Evolutionary conservation across 148 eudicot genomes (phyloP).

Genomic region (Salicornia ramosissima): DNA sequence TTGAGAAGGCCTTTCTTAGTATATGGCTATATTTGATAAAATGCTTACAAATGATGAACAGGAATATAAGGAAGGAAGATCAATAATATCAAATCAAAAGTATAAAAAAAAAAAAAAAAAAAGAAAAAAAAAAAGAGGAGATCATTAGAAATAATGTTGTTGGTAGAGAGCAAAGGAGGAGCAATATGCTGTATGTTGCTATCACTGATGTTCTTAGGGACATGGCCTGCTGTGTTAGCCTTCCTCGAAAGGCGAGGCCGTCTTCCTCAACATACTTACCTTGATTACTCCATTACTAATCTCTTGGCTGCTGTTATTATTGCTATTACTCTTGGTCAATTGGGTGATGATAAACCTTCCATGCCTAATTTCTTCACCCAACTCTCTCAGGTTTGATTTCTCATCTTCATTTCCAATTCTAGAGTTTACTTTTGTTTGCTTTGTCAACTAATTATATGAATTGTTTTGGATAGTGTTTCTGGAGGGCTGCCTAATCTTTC

Average conservation of each 20-base stretch:
- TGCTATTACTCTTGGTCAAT: constrained; percentile 74
- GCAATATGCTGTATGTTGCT: constrained; percentile 36
- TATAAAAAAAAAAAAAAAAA: no score
- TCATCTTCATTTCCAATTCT: not conserved
- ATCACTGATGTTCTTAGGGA: constrained; percentile 47
- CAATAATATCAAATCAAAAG: not conserved
- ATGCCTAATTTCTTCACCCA: constrained; percentile 66
- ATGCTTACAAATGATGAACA: not conserved
- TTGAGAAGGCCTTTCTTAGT: no score
- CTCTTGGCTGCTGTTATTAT: constrained; percentile 73
- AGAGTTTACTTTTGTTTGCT: not conserved
- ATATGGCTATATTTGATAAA: not conserved
- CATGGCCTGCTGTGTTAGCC: constrained; percentile 67
- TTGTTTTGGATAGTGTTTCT: no score
- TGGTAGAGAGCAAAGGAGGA: constrained; percentile 35
- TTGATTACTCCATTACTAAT: constrained; percentile 86
- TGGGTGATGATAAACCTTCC: constrained; percentile 43
- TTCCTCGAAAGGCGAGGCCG: constrained; percentile 71
- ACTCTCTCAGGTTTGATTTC: constrained; percentile 12
- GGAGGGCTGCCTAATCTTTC: no score
- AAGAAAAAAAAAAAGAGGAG: not conserved
- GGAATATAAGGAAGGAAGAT: constrained; percentile 7
- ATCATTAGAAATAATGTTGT: constrained; percentile 12
- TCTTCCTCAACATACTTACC: constrained; percentile 87
- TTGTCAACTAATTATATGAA: no score